phyloP scores from a whole-genome alignment of 1,284 basidiomycete genomes.

The Pterula multifida region DNA sequence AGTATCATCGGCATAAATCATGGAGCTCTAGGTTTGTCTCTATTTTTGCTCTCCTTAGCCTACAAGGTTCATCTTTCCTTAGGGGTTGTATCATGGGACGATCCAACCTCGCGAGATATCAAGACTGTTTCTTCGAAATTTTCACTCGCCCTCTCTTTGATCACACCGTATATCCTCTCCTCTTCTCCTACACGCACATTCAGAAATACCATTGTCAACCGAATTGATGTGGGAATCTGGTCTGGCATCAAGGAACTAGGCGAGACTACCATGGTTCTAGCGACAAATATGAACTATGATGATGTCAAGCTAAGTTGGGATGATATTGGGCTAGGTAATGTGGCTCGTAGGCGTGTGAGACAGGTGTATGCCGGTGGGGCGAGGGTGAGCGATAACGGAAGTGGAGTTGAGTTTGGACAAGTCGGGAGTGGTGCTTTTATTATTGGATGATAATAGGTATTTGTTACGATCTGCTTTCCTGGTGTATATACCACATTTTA shows the following conservation, averaged over 20 bases:
- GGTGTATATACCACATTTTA: too few species aligned
- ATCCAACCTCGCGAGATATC: conserved; percentile 51
- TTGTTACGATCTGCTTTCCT: too few species aligned
- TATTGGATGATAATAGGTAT: background rate
- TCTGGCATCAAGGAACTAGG: conserved; percentile 11
- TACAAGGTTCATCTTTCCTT: background rate
- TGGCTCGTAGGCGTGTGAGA: background rate
- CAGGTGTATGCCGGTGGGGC: background rate
- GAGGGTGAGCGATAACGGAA: background rate
- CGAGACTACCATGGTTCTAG: conserved; percentile 24
- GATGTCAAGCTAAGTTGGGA: conserved; percentile 14
- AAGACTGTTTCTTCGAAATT: conserved; percentile 42
- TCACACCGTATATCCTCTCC: conserved; percentile 22
- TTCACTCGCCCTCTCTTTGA: conserved; percentile 20
- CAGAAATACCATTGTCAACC: conserved; percentile 16
- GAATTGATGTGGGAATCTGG: conserved; percentile 30
- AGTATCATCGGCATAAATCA: conserved; percentile 59
- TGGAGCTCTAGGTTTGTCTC: conserved; percentile 40
- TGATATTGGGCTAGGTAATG: conserved; percentile 9
- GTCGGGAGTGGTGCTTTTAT: background rate
- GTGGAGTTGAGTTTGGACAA: background rate
- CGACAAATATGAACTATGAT: conserved; percentile 28
- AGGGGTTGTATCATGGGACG: conserved; percentile 60
- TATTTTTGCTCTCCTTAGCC: background rate
- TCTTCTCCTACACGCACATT: conserved; percentile 16